Conservation (phyloP, 108 stramenopile genomes). For the Skeletonema grethae region DNA sequence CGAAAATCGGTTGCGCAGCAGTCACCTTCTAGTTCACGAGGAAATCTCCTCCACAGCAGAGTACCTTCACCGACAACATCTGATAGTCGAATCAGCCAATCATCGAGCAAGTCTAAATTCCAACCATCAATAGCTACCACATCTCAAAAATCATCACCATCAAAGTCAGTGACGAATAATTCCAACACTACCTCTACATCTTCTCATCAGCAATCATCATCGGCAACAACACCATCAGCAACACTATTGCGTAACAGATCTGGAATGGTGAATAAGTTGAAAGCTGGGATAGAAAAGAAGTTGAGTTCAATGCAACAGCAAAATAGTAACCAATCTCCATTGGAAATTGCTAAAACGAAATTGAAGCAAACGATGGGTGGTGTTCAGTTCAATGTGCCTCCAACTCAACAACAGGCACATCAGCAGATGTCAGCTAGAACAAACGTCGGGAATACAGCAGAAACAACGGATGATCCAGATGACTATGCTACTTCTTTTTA, state of each 20-base stretch:
- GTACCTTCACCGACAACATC: not conserved
- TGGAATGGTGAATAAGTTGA: slow-evolving; percentile 2
- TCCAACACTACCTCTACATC: not conserved
- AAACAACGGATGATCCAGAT: not conserved
- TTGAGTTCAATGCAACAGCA: slow-evolving; percentile 4
- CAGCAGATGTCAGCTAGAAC: not conserved
- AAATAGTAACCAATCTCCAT: not conserved
- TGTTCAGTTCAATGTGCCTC: not conserved
- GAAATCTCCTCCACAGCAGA: not conserved
- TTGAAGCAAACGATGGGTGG: slow-evolving; percentile 9
- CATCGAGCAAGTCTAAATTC: not conserved
- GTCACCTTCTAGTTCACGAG: not conserved
- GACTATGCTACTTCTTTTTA: not conserved
- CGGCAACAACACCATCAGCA: not conserved
- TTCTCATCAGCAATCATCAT: not conserved
- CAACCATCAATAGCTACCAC: not conserved
- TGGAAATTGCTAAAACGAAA: slow-evolving; percentile 1
- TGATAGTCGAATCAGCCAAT: slow-evolving; percentile 6
- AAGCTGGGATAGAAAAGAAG: not conserved
- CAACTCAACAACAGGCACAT: not conserved
- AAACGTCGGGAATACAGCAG: not conserved
- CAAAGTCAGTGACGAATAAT: slow-evolving; percentile 6
- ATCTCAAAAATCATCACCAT: not conserved
- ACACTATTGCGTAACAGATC: not conserved
- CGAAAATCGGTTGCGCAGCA: not conserved